These are phyloP conservation scores for Penicillium silybi DNA, from an alignment of 495 filamentous ascomycete species.

Conservation along the genomic window DNA sequence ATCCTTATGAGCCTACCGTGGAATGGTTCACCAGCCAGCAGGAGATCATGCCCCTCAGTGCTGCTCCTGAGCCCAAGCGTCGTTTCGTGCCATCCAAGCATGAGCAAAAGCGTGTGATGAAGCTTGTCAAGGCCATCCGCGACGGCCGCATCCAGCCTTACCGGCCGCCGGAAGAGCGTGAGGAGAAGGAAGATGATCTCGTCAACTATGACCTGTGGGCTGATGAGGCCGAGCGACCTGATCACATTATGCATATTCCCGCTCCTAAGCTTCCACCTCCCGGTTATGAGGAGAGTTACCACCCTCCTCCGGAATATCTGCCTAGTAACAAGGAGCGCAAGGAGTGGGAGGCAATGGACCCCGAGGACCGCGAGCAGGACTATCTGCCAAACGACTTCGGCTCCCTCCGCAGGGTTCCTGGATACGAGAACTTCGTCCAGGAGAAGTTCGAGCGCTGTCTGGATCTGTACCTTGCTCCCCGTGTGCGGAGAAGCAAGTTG, in stretches of 20 bases:
- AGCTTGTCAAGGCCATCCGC: constrained; percentile 90
- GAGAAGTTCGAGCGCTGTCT: constrained; percentile 94
- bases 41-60: constrained; percentile 91
- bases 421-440: constrained; percentile 86
- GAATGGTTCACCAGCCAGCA: constrained; percentile 89
- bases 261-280: constrained; percentile 93
- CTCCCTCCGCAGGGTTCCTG: constrained; percentile 85
- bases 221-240: constrained; percentile 75
- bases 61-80: constrained; percentile 91
- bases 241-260: constrained; percentile 92
- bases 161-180: constrained; percentile 70
- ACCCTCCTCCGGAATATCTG: constrained; percentile 93
- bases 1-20: constrained; percentile 87
- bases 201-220: constrained; percentile 93
- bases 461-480: constrained; percentile 90
- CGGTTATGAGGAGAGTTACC: constrained; percentile 91
- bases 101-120: constrained; percentile 95
- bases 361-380: constrained; percentile 86
- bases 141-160: constrained; percentile 94
- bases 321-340: constrained; percentile 80
- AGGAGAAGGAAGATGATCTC: constrained; percentile 64
- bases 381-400: constrained; percentile 78
- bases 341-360: constrained; percentile 83
- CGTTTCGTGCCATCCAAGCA: constrained; percentile 98
- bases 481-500: constrained; percentile 86